Conservation (phyloP, 2,329 filamentous ascomycete species). For the Diaporthe vexans region DNA sequence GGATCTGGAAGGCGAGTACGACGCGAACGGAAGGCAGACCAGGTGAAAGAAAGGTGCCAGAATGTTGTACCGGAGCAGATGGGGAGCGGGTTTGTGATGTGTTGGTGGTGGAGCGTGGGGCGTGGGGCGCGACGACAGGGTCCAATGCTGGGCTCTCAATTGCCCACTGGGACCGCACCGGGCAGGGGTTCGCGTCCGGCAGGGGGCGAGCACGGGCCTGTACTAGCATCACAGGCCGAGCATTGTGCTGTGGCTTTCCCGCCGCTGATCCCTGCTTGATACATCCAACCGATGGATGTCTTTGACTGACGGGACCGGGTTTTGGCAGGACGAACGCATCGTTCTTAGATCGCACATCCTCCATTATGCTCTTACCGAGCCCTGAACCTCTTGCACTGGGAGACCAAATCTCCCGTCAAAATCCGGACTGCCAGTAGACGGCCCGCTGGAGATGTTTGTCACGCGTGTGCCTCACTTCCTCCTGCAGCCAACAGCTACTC, state of each 20-base stretch:
- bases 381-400: background rate
- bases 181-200: conserved; percentile 5
- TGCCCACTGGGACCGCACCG: background rate
- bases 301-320: background rate
- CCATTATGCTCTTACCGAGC: background rate
- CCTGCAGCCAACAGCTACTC: background rate
- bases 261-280: conserved; percentile 14
- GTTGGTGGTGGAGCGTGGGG: conserved; percentile 1
- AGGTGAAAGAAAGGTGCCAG: background rate
- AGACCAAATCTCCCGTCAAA: too few species aligned
- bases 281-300: background rate
- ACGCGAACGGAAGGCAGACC: background rate
- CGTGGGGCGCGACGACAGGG: conserved; percentile 14
- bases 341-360: background rate
- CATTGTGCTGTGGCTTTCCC: background rate
- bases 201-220: background rate
- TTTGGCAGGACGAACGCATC: background rate
- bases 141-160: conserved; percentile 5
- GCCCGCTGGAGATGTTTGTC: background rate
- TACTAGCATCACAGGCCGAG: conserved; percentile 4
- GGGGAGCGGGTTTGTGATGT: conserved; percentile 12
- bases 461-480: background rate
- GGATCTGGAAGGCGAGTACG: background rate
- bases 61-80: conserved; percentile 4
- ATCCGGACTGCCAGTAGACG: background rate